Evolutionary conservation across 257 asterid species (phyloP), one percentile per base, ranked within the genome.

Genomic region (Catharanthus roseus): DNA sequence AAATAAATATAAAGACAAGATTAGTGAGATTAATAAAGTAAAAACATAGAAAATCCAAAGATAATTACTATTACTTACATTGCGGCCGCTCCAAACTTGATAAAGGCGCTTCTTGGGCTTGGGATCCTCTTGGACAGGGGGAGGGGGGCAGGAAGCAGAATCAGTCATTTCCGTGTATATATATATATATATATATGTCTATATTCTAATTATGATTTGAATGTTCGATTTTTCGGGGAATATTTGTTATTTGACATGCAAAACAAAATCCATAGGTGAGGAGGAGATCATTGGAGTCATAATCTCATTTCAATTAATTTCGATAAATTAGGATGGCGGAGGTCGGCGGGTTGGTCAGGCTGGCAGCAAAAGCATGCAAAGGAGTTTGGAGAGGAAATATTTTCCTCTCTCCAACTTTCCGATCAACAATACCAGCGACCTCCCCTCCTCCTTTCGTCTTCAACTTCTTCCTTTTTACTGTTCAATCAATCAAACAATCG

Each of bases 61-160:
- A 38, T 3, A 3, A 38, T 3, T 38, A 38, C 3, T 38, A 38
- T 8, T 8, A 70, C 67, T 82, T 84, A 93, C 98, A 77, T 90
- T 93, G 62, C 96, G 93, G 73, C 98, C 98, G 81, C 77, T 84
- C 98, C 98, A 93, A 71, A 89, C 88, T 82, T 84, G 89, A 80
- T 93, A 89, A 67, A 89, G 87, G 84, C 96, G 85, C 69, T 23
- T 84, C 82, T 80, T 77, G 42, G 77, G 56, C 71, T 70, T 81
- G 64, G 95, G 70, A 81, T n/a, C 69, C 21, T 84, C 82, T 80
- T 77, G 42, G 77, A 51, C 71, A 61, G 95, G 70, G 80, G 86
- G 80, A 75, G 79, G 90, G 60, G 50, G 50, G 85, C 36, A 47
- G 54, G 70, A 29, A 50, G 77, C 53, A 67, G 72, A 65, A 29